Percentiles rank a stretch among this genome's conserved stretches.
Evolutionary conservation across 305 asterid species (phyloP).

Genomic region (Solanum aculeatissimum): DNA sequence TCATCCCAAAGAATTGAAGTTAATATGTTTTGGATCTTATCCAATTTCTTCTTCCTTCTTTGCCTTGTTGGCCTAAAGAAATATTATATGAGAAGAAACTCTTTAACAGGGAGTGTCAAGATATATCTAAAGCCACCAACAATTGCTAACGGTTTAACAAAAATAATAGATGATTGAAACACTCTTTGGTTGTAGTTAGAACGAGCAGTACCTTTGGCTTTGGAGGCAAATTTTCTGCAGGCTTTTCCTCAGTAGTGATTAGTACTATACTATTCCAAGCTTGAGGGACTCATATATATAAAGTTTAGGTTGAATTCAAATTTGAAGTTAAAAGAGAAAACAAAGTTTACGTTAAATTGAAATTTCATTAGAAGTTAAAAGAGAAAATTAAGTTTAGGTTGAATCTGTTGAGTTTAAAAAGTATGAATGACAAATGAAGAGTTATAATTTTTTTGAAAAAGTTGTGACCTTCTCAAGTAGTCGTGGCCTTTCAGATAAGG

Average conservation of each 20-base stretch:
- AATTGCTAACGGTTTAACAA: neutral
- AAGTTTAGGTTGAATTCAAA: no score
- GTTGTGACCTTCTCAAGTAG: no score
- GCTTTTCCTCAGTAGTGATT: neutral
- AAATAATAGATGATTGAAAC: neutral
- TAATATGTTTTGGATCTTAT: neutral
- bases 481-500: no score
- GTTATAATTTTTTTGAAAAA: no score
- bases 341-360: no score
- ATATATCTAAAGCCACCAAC: neutral
- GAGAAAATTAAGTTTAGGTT: no score
- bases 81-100: neutral
- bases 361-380: no score
- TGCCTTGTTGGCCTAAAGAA: neutral
- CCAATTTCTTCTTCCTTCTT: neutral
- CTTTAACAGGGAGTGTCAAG: neutral
- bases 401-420: no score
- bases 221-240: neutral
- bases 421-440: no score
- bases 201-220: neutral
- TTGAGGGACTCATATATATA: neutral
- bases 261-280: neutral
- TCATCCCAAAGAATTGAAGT: neutral
- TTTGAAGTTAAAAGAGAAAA: no score
- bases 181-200: neutral